Base-by-base conservation (phyloP, 768 basidiomycete genomes). In the Nevesoporus exiguus region DNA sequence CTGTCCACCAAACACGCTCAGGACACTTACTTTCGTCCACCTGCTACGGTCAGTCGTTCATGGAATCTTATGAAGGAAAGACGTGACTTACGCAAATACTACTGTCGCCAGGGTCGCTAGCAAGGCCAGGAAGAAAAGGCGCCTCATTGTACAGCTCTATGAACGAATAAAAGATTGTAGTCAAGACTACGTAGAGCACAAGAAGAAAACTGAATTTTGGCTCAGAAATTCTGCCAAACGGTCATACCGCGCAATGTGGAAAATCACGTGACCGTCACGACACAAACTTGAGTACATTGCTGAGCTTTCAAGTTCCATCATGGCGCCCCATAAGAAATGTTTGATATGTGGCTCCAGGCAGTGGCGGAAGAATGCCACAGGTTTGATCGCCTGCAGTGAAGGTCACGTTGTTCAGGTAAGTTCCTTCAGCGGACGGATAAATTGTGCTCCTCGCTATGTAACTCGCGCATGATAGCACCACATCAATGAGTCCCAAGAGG, bases 301-400 rank as follows among this genome's bases (percentile, higher is more conserved):
- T n/a, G n/a, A 17, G 7, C 19, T 22, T 5, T 3, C 22, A 6
- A 3, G n/a, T 21, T 14, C 24, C 11, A 19, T 21, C 19, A 63
- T 88, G 87, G 79, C 83, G 4, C 80, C 78, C 15, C 79, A 82
- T 50, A 77, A 76, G 58, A 80, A 82, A 41, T 96, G 93, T 65
- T 76, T 81, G 0, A 79, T 86, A 21, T 97, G 94, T 65, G 84
- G 88, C 9, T 94, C 93, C 22, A 82, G 81, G 47, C 82, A 86
- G 67, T 97, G 93, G 93, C 84, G 90, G 62, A 94, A 91, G 65
- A 90, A 93, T 11, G 79, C 84, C 0, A 88, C 85, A 33, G 94
- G 94, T 1, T 76, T 88, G 40, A 80, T 94, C 40, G 85, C 86
- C 2, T 97, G 94, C 70, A 88, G 85, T 59, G 94, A 97, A 65